A percentile compares a stretch with the other conserved stretches of the same genome.
These are phyloP conservation scores for Boletus rubescentipes DNA, from an alignment of 768 basidiomycete species.

Conservation along the genomic window DNA sequence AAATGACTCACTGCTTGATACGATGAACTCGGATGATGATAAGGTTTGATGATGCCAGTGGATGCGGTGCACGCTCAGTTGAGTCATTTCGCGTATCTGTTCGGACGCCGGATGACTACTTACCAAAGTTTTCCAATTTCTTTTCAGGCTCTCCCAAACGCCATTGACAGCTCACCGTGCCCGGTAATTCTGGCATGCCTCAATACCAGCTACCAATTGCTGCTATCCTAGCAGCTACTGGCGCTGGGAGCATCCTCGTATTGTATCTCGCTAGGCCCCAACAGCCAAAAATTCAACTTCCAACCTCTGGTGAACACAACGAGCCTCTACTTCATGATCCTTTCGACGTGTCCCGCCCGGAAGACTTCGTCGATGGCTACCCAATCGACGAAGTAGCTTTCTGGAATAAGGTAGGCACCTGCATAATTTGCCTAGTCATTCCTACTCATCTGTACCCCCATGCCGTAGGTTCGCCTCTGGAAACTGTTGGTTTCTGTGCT, in stretches of 20 bases:
- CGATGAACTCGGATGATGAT: background rate
- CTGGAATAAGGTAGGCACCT: slow-evolving; percentile 50
- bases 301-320: slow-evolving; percentile 26
- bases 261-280: slow-evolving; percentile 40
- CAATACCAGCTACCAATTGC: slow-evolving; percentile 59
- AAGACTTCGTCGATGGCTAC: slow-evolving; percentile 66
- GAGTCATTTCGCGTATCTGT: slow-evolving; percentile 1
- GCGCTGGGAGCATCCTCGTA: slow-evolving; percentile 43
- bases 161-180: background rate
- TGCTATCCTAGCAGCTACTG: slow-evolving; percentile 42
- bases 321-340: slow-evolving; percentile 45
- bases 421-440: background rate
- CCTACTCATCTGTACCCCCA: background rate
- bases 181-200: slow-evolving; percentile 43
- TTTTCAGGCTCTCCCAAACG: background rate
- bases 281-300: slow-evolving; percentile 55
- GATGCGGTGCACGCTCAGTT: slow-evolving; percentile 1
- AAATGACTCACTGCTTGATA: no score
- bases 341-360: slow-evolving; percentile 70
- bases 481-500: slow-evolving; percentile 53
- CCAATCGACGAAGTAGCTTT: slow-evolving; percentile 62
- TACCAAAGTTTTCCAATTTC: no score
- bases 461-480: slow-evolving; percentile 52
- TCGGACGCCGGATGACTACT: no score
- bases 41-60: background rate